Evolutionary conservation across 2,329 filamentous ascomycete species (phyloP), one percentile per base, ranked within the genome.

Genomic region (Exophiala phaeomuriformis): DNA sequence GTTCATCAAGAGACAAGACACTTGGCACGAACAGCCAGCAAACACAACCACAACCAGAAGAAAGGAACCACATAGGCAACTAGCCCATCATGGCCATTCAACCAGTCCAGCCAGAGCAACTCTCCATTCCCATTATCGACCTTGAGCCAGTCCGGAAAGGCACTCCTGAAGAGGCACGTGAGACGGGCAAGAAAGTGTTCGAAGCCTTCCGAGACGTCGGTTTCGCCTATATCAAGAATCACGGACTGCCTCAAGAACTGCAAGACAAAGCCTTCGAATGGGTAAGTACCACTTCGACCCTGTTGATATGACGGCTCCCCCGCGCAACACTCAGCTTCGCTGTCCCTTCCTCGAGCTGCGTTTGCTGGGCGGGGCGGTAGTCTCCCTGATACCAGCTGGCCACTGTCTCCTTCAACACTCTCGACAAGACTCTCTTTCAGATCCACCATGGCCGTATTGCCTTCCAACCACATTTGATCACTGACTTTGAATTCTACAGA

Each of bases 201-300:
- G 50, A 63, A 4, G 71, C 70, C 0, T 71, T 72, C 31, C 64
- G 64, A 12, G 61, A 59, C 4, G 64, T 69, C 5, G 71, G 72
- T 2, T 74, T 74, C 53, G 71, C 72, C 36, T 72, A 72, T 53
- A 61, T 75, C 30, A 65, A 61, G 48, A 70, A 71, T 42, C 69
- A 73, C 51, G 69, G 68, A 1, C 57, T 75, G 0, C 50, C 59
- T 2, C 60, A 62, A 35, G 60, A 66, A 19, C 35, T 52, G 4
- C 32, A 60, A 29, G 53, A 62, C 35, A 41, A 57, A 45, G 51
- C 56, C 29, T 62, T 62, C 44, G 52, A 58, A 36, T 56, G 56
- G 57, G 59, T 62, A 51, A 43, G 55, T 28, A 28, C 40, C 27
- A 29, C 35, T 36, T n/a, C 2, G 39, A 37, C 28, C 19, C 10